These are phyloP conservation scores for Neofusicoccum umdonicola DNA, from an alignment of 2,329 filamentous ascomycete genomes.

Conservation along the genomic window DNA sequence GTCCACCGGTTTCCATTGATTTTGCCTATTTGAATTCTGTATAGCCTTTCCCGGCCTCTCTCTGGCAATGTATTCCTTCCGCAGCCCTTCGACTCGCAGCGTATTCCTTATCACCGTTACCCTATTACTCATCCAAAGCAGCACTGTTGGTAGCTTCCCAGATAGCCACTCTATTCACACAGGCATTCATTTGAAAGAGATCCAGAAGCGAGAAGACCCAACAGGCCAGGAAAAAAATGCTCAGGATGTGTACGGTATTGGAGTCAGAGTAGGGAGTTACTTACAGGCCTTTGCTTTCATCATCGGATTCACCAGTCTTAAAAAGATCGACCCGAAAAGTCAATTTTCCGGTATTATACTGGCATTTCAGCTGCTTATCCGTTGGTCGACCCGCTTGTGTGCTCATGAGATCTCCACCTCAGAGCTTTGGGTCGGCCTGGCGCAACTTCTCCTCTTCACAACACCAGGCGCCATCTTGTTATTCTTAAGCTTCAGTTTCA, in stretches of 20 bases:
- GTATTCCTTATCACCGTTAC: not conserved
- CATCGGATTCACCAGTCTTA: not conserved
- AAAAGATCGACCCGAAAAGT: not conserved
- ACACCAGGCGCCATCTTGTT: not conserved
- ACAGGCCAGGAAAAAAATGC: not conserved
- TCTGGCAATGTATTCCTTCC: not conserved
- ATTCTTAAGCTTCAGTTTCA: not conserved
- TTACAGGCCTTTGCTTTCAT: not conserved
- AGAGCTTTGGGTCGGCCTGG: constrained; percentile 4
- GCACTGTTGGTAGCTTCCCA: not conserved
- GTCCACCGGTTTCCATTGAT: too few species aligned
- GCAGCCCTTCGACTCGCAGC: not conserved
- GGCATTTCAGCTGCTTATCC: not conserved
- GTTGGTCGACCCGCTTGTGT: not conserved
- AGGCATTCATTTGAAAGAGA: not conserved
- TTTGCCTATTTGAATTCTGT: too few species aligned
- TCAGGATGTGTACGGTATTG: not conserved
- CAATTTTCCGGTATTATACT: constrained; percentile 5
- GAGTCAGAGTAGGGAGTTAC: not conserved
- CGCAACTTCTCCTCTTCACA: not conserved
- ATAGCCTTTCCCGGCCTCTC: too few species aligned
- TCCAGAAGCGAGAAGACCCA: not conserved
- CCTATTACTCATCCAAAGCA: not conserved
- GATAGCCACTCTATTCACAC: not conserved
- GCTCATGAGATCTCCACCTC: not conserved